Evolutionary conservation across 2,329 filamentous ascomycete genomes (phyloP).

Genomic region (Ceratocystis lukuohia): DNA sequence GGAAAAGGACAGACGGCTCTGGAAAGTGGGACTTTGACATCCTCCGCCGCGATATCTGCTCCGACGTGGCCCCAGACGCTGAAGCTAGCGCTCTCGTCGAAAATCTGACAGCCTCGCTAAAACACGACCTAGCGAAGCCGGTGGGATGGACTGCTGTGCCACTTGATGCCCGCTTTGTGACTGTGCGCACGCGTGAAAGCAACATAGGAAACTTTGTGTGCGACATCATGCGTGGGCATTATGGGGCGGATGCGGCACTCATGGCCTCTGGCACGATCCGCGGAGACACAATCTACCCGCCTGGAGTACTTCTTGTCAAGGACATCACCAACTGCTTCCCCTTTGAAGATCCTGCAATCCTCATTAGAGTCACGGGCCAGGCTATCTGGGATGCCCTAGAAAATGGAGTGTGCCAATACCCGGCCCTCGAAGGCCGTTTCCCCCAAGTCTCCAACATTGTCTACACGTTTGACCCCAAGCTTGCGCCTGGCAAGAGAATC

Average conservation of each 20-base stretch:
- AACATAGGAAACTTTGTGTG: conserved; percentile 87
- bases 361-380: conserved; percentile 57
- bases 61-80: conserved; percentile 38
- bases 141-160: conserved; percentile 72
- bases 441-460: conserved; percentile 75
- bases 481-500: conserved; percentile 49
- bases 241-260: conserved; percentile 65
- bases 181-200: conserved; percentile 61
- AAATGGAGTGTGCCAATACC: conserved; percentile 68
- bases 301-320: conserved; percentile 61
- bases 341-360: conserved; percentile 79
- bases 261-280: conserved; percentile 80
- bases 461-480: conserved; percentile 56
- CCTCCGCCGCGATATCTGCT: conserved; percentile 57
- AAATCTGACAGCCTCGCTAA: conserved; percentile 57
- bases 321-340: conserved; percentile 85
- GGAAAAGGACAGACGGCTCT: conserved; percentile 30
- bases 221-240: conserved; percentile 78
- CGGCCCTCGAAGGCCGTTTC: conserved; percentile 67
- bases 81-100: conserved; percentile 23
- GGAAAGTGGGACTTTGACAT: conserved; percentile 66
- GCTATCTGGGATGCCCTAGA: conserved; percentile 70
- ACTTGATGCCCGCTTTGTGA: conserved; percentile 75
- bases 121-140: conserved; percentile 65
- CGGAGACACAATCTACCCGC: conserved; percentile 78